Percentiles rank a stretch among this genome's conserved stretches.
Conservation (phyloP, 768 basidiomycete genomes). For the Pleurotus cornucopiae region DNA sequence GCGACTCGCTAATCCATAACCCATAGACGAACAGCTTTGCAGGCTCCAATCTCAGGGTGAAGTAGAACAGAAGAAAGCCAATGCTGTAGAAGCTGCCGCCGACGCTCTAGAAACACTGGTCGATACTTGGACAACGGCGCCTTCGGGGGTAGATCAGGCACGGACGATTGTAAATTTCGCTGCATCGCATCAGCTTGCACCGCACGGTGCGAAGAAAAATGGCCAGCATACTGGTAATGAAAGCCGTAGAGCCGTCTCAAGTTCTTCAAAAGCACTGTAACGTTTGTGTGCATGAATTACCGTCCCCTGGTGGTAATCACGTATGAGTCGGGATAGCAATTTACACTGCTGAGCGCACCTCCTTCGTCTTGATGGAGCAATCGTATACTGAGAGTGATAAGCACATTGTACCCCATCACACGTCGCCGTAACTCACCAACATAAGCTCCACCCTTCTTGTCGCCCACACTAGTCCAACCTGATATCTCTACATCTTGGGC, state of each 20-base stretch:
- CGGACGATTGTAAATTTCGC: constrained; percentile 37
- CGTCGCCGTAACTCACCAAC: constrained; percentile 39
- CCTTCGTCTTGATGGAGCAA: constrained; percentile 63
- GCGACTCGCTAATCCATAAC: constrained; percentile 36
- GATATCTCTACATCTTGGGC: constrained; percentile 61
- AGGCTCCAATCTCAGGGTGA: constrained; percentile 68
- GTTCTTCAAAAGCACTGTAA: constrained; percentile 60
- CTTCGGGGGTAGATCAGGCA: constrained; percentile 68
- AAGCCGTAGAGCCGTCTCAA: constrained; percentile 42
- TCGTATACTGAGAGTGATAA: constrained; percentile 49
- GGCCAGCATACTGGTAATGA: constrained; percentile 46
- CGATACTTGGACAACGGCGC: constrained; percentile 63
- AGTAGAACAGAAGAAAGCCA: constrained; percentile 64
- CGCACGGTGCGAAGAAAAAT: not conserved
- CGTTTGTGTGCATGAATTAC: constrained; percentile 63
- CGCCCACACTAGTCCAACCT: constrained; percentile 74
- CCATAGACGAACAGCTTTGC: constrained; percentile 57
- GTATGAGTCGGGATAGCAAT: not conserved
- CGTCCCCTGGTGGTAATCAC: constrained; percentile 37
- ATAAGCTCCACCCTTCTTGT: constrained; percentile 55
- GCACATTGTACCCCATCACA: too few species aligned
- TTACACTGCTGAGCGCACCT: constrained; percentile 24
- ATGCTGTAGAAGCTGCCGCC: constrained; percentile 55
- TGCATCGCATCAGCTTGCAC: constrained; percentile 18
- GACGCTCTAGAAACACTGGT: constrained; percentile 61